Conservation (phyloP, 1,139 yeast species). For the Saccharomyces hybrid region DNA sequence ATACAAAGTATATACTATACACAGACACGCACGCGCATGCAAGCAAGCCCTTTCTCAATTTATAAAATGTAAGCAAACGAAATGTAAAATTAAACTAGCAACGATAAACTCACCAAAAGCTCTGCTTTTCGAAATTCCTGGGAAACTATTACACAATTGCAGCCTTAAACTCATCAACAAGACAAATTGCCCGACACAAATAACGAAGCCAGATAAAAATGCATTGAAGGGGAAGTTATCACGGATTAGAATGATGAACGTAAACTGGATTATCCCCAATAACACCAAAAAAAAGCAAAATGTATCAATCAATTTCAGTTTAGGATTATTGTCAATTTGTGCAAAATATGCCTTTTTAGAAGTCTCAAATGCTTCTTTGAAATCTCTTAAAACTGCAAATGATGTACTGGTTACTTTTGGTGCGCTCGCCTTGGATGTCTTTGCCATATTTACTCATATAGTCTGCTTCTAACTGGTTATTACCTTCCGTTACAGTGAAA, state of each 20-base stretch:
- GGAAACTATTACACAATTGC: conserved; percentile 50
- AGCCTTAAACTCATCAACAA: conserved; percentile 72
- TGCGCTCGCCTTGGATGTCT: background rate
- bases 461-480: background rate
- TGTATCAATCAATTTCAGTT: conserved; percentile 61
- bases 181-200: conserved; percentile 94
- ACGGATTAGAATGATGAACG: conserved; percentile 70
- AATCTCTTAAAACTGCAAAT: conserved; percentile 33
- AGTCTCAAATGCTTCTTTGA: conserved; percentile 41
- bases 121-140: conserved; percentile 59
- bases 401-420: background rate
- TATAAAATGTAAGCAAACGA: conserved; percentile 83
- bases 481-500: background rate
- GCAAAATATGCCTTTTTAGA: conserved; percentile 43
- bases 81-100: conserved; percentile 84
- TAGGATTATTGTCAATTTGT: conserved; percentile 30
- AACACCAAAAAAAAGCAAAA: conserved; percentile 72
- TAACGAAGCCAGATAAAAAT: conserved; percentile 83
- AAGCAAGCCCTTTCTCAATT: conserved; percentile 39
- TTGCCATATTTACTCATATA: background rate
- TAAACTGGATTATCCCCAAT: conserved; percentile 71
- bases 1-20: background rate
- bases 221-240: conserved; percentile 91
- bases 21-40: background rate
- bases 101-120: conserved; percentile 85